These are phyloP conservation scores for Stephania japonica DNA, from an alignment of 164 flowering plant genomes.

Conservation along the genomic window DNA sequence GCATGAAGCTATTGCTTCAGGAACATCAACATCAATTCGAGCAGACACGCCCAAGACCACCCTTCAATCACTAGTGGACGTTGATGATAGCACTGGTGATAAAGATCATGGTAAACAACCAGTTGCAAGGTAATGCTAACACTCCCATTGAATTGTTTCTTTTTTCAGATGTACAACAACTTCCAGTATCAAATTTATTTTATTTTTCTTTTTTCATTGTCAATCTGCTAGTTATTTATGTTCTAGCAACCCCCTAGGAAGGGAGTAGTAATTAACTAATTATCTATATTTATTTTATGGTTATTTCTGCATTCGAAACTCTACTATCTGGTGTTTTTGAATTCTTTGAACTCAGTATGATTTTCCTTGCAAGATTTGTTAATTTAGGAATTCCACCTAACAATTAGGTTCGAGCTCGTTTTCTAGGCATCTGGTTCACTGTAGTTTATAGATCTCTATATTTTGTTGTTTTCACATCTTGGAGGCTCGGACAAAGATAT, in stretches of 20 bases:
- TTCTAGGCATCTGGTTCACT: neutral
- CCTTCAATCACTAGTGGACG: constrained; percentile 45
- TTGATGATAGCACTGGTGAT: constrained; percentile 48
- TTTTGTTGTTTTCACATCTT: neutral
- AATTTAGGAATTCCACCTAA: neutral
- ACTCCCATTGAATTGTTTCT: neutral
- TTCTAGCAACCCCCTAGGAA: neutral
- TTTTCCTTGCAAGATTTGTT: neutral
- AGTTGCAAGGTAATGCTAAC: constrained; percentile 37
- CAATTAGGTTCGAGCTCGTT: neutral
- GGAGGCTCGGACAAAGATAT: neutral
- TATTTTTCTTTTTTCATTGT: neutral
- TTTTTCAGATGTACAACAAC: neutral
- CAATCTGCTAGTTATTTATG: neutral
- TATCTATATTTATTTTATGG: neutral
- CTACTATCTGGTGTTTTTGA: neutral
- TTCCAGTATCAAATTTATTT: neutral
- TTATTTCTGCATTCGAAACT: neutral
- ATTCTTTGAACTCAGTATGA: neutral
- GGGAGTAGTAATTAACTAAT: neutral
- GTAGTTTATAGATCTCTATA: neutral
- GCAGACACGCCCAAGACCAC: constrained; percentile 51
- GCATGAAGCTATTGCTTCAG: constrained; percentile 79
- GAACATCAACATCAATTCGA: constrained; percentile 27
- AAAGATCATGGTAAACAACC: constrained; percentile 34